These are phyloP conservation scores for Tillandsia leiboldiana DNA, from an alignment of 176 grass and related monocot species.

Conservation along the genomic window DNA sequence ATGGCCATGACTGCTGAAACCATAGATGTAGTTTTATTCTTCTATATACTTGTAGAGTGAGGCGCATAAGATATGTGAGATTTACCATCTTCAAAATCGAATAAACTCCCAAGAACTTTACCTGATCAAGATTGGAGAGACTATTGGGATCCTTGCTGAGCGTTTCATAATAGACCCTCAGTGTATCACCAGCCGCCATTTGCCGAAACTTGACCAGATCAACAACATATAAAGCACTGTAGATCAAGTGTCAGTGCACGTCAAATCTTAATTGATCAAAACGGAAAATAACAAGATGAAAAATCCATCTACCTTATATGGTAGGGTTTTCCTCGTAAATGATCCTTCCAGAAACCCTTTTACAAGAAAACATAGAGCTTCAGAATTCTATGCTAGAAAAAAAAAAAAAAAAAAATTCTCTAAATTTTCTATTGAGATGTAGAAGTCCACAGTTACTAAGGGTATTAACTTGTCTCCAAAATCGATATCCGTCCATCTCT, in stretches of 20 bases:
- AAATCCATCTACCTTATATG: conserved; percentile 62
- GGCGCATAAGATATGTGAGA: not conserved
- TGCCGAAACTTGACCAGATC: conserved; percentile 94
- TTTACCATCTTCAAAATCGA: not conserved
- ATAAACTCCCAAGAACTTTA: conserved; percentile 13
- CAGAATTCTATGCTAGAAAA: conserved; percentile 25
- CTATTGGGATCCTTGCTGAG: conserved; percentile 98
- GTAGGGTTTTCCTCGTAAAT: conserved; percentile 85
- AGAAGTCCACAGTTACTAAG: not conserved
- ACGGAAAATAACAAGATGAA: not conserved
- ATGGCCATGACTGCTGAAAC: not conserved
- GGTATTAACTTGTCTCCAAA: conserved; percentile 94
- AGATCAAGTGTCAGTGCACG: not conserved
- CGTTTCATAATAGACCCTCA: conserved; percentile 86
- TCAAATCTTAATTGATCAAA: not conserved
- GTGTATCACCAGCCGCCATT: conserved; percentile 85
- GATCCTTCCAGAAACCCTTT: conserved; percentile 99
- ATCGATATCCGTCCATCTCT: conserved; percentile 97
- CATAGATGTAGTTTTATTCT: not conserved
- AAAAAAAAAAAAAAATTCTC: conserved; percentile 1
- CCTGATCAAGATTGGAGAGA: conserved; percentile 99
- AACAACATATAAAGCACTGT: conserved; percentile 97
- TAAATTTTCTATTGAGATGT: not conserved
- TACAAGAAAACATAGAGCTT: conserved; percentile 13
- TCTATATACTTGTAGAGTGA: not conserved